phyloP scores from a whole-genome alignment of 805 yeast genomes.

The Blastobotrys attinorum region DNA sequence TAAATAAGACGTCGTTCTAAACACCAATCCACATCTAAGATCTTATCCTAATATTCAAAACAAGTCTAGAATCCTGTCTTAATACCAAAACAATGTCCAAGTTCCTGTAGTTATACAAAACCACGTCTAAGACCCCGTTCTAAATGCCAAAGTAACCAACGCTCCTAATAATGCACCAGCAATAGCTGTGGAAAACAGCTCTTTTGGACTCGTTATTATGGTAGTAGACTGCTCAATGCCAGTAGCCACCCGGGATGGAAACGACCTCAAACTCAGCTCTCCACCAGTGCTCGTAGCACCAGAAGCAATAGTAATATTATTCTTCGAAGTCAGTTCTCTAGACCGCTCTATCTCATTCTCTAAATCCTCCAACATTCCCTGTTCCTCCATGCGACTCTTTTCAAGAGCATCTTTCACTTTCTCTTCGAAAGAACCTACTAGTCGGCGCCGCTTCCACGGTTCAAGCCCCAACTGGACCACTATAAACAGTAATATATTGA shows the following conservation, averaged over 20 bases:
- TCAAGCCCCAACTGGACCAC: slow-evolving; percentile 82
- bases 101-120: no score
- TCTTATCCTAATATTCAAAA: no score
- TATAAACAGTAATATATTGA: slow-evolving; percentile 69
- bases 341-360: neutral
- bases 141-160: slow-evolving; percentile 6
- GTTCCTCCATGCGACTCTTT: neutral
- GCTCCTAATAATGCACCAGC: slow-evolving; percentile 9
- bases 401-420: slow-evolving; percentile 46
- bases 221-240: neutral
- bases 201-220: slow-evolving; percentile 3
- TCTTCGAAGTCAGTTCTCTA: no score
- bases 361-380: neutral
- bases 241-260: neutral
- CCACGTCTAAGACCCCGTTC: no score
- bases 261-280: neutral
- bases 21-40: no score
- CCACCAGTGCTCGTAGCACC: neutral
- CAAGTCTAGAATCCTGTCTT: no score
- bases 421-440: slow-evolving; percentile 77
- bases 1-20: no score
- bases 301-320: no score
- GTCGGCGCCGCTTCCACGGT: slow-evolving; percentile 83
- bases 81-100: no score
- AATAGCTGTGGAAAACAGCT: slow-evolving; percentile 6